These are phyloP conservation scores for Botryosphaeria agaves DNA, from an alignment of 2,329 filamentous ascomycete genomes.

Conservation along the genomic window DNA sequence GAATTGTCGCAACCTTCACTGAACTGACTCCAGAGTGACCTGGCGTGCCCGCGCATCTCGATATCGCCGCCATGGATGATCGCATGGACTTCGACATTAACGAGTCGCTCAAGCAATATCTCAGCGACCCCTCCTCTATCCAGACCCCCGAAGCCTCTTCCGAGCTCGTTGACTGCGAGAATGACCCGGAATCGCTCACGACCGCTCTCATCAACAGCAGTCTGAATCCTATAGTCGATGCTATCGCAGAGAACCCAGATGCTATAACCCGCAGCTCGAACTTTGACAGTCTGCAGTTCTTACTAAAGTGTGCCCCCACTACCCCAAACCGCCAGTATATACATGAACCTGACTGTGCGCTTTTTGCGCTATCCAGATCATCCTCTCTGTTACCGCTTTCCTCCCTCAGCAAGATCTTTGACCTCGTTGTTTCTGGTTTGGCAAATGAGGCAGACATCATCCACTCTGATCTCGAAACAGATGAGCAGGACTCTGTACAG, in stretches of 20 bases:
- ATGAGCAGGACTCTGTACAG: conserved; percentile 73
- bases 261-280: conserved; percentile 60
- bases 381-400: conserved; percentile 62
- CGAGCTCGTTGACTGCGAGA: conserved; percentile 78
- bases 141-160: conserved; percentile 73
- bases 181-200: conserved; percentile 71
- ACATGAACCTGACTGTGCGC: conserved; percentile 41
- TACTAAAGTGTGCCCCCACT: conserved; percentile 77
- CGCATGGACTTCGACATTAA: conserved; percentile 82
- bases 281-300: conserved; percentile 87
- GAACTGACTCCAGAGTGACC: too few species aligned
- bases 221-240: conserved; percentile 82
- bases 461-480: conserved; percentile 71
- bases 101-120: conserved; percentile 88
- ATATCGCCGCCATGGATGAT: conserved; percentile 45
- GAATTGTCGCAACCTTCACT: too few species aligned
- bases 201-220: conserved; percentile 65
- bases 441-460: conserved; percentile 73
- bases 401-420: conserved; percentile 81
- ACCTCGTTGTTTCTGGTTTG: conserved; percentile 72
- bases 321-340: conserved; percentile 19
- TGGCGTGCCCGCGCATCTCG: too few species aligned
- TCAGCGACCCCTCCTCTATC: conserved; percentile 76
- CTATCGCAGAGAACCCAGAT: conserved; percentile 81
- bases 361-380: conserved; percentile 54